Conservation (phyloP, 441 rosid genomes). For the Pelargonium hybrid region DNA sequence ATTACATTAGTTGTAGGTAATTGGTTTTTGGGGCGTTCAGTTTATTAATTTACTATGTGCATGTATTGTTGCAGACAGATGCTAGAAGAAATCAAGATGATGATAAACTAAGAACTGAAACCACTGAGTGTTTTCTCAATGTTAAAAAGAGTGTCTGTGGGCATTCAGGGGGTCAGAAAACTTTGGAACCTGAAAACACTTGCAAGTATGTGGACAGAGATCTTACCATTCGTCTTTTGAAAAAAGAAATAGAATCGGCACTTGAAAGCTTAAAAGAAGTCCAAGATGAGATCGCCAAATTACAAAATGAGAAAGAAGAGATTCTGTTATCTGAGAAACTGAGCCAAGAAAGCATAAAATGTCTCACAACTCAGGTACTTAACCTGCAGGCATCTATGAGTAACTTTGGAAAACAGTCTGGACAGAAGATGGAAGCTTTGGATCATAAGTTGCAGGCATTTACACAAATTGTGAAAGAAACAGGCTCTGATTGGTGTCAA, state of each 20-base stretch:
- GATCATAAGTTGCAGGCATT: constrained; percentile 40
- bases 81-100: constrained; percentile 19
- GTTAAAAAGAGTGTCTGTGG: constrained; percentile 23
- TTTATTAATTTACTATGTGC: constrained; percentile 23
- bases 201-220: constrained; percentile 40
- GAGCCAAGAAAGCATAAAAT: constrained; percentile 40
- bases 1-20: constrained; percentile 19
- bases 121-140: constrained; percentile 25
- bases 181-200: constrained; percentile 20
- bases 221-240: constrained; percentile 51
- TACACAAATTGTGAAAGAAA: constrained; percentile 35
- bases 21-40: constrained; percentile 19
- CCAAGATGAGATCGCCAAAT: constrained; percentile 56
- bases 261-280: constrained; percentile 65
- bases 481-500: constrained; percentile 34
- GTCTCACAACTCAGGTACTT: constrained; percentile 38
- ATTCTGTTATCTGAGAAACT: constrained; percentile 43
- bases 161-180: constrained; percentile 24
- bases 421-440: constrained; percentile 33
- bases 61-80: constrained; percentile 43
- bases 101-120: constrained; percentile 21
- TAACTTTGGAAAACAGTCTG: constrained; percentile 45
- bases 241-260: constrained; percentile 74
- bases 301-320: constrained; percentile 57
- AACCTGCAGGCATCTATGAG: constrained; percentile 41